Evolutionary conservation across 2,329 filamentous ascomycete species (phyloP).

Genomic region (Ceratocystis papillata): DNA sequence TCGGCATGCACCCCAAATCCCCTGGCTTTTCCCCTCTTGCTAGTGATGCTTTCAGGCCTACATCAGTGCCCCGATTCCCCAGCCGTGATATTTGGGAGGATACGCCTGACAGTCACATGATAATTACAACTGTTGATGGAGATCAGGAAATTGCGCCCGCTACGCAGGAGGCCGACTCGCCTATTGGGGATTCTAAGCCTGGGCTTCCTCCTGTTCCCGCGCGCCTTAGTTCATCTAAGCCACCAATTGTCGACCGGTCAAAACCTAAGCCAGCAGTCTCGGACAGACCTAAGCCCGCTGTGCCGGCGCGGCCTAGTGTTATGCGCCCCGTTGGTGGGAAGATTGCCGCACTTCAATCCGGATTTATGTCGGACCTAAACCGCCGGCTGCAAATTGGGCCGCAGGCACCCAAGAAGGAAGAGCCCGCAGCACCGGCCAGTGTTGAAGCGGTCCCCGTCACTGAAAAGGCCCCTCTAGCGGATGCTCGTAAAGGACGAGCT

Average conservation of each 20-base stretch:
- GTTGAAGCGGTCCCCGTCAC: conserved; percentile 45
- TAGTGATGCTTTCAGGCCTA: conserved; percentile 15
- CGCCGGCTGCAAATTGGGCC: conserved; percentile 79
- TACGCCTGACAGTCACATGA: conserved; percentile 67
- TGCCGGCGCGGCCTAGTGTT: conserved; percentile 46
- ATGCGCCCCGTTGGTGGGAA: conserved; percentile 65
- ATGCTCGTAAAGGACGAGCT: conserved; percentile 83
- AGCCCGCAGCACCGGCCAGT: conserved; percentile 42
- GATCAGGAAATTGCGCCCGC: conserved; percentile 1
- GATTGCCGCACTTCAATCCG: conserved; percentile 80
- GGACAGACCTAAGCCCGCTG: conserved; percentile 56
- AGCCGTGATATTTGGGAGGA: conserved; percentile 95
- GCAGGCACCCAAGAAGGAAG: conserved; percentile 65
- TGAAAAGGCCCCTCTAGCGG: conserved; percentile 57
- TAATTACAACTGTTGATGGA: conserved; percentile 58
- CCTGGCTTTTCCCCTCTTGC: conserved; percentile 14
- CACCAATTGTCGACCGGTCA: conserved; percentile 26
- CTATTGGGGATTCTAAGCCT: background rate
- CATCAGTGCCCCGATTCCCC: conserved; percentile 47
- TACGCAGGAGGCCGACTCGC: conserved; percentile 1
- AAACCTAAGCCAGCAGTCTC: conserved; percentile 50
- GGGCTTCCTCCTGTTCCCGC: conserved; percentile 26
- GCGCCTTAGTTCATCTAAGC: conserved; percentile 30
- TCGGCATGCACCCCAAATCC: conserved; percentile 24
- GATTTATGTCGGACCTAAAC: conserved; percentile 88